phyloP scores from a whole-genome alignment of 2,329 filamentous ascomycete species.

The Aureobasidium sp. region DNA sequence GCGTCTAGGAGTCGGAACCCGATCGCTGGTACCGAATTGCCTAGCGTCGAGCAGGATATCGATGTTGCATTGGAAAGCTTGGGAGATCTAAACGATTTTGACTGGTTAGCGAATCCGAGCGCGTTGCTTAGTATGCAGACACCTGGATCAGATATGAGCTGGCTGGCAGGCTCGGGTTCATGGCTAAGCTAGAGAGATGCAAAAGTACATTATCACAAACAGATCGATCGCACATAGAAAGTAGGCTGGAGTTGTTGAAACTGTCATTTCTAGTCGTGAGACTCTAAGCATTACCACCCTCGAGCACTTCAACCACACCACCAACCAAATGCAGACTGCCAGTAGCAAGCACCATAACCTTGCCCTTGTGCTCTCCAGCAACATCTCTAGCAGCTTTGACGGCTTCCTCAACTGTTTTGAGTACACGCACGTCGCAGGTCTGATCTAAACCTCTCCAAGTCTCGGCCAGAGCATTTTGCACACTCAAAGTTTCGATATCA shows the following conservation, averaged over 20 bases:
- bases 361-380: slow-evolving; percentile 26
- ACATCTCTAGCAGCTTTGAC: slow-evolving; percentile 48
- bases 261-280: neutral
- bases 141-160: no score
- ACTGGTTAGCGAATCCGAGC: no score
- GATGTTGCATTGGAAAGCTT: no score
- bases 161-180: no score
- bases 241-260: neutral
- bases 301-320: slow-evolving; percentile 66
- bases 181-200: no score
- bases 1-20: no score
- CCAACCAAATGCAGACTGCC: slow-evolving; percentile 82
- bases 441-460: slow-evolving; percentile 54
- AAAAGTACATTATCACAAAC: no score
- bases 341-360: slow-evolving; percentile 63
- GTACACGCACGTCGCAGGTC: slow-evolving; percentile 47
- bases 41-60: no score
- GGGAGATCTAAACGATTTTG: no score
- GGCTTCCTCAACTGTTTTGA: slow-evolving; percentile 62
- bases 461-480: slow-evolving; percentile 60
- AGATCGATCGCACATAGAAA: no score
- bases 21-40: no score
- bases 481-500: slow-evolving; percentile 52
- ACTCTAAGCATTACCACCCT: slow-evolving; percentile 30
- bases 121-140: no score